phyloP scores from a whole-genome alignment of 1,284 basidiomycete species.

The Fomes fomentarius region DNA sequence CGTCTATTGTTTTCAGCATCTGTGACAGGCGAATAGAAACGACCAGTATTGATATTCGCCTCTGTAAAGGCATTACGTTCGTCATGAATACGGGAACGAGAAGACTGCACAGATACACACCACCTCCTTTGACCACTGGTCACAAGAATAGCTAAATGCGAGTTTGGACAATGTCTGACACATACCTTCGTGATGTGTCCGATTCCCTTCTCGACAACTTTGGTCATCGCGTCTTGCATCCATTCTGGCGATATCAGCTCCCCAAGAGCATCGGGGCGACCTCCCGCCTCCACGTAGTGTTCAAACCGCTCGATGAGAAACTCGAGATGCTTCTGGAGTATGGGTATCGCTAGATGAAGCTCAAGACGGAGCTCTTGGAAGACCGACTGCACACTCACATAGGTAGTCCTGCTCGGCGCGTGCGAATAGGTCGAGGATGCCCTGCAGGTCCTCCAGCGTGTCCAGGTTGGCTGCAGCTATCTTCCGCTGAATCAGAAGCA shows the following conservation, averaged over 20 bases:
- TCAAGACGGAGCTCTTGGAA: constrained; percentile 21
- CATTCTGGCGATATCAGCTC: constrained; percentile 62
- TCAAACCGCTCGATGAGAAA: constrained; percentile 64
- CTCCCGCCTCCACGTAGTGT: constrained; percentile 46
- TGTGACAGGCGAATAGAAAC: too few species aligned
- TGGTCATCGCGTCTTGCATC: constrained; percentile 56
- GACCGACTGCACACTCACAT: constrained; percentile 55
- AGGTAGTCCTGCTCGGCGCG: constrained; percentile 81
- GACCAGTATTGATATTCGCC: too few species aligned
- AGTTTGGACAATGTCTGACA: too few species aligned
- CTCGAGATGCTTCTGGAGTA: constrained; percentile 71
- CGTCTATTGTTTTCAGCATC: too few species aligned
- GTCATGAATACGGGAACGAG: too few species aligned
- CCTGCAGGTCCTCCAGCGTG: constrained; percentile 52
- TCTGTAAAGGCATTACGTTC: too few species aligned
- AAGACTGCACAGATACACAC: background rate
- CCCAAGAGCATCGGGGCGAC: constrained; percentile 50
- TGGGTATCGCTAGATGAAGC: constrained; percentile 60
- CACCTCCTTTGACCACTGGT: too few species aligned
- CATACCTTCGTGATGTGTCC: constrained; percentile 67
- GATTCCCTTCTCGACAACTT: constrained; percentile 60
- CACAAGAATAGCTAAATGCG: too few species aligned
- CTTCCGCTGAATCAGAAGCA: constrained; percentile 61
- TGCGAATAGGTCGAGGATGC: constrained; percentile 65
- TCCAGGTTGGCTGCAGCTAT: constrained; percentile 49